phyloP scores from a whole-genome alignment of 306 rosid genomes.

The Pueraria montana region DNA sequence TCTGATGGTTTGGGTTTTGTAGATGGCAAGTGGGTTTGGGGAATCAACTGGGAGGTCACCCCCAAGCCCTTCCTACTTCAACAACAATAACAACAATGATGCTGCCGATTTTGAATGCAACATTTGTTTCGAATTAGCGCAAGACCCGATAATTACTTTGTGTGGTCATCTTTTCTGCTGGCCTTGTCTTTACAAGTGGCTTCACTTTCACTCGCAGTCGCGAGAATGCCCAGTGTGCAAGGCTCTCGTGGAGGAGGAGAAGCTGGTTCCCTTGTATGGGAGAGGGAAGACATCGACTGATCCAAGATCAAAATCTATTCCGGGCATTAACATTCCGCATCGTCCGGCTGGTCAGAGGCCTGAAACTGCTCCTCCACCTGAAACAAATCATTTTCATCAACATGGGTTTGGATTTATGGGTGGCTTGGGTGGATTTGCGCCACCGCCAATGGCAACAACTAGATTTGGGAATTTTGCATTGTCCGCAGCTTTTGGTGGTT shows the following conservation, averaged over 20 bases:
- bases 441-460: conserved; percentile 76
- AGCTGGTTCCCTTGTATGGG: conserved; percentile 86
- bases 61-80: conserved; percentile 66
- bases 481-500: conserved; percentile 83
- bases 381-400: conserved; percentile 67
- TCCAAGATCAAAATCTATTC: conserved; percentile 83
- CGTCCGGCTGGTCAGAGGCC: conserved; percentile 90
- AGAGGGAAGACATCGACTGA: conserved; percentile 87
- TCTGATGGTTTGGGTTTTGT: conserved; percentile 47
- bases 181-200: conserved; percentile 96
- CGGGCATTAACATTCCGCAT: conserved; percentile 72
- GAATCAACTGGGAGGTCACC: conserved; percentile 73
- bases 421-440: conserved; percentile 79
- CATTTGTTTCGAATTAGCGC: conserved; percentile 90
- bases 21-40: conserved; percentile 79
- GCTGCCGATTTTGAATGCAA: conserved; percentile 88
- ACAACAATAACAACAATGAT: conserved; percentile 56
- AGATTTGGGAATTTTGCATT: conserved; percentile 87
- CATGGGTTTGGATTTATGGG: conserved; percentile 80
- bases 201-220: conserved; percentile 78
- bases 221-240: conserved; percentile 89
- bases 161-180: conserved; percentile 97
- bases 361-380: conserved; percentile 85
- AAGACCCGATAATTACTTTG: conserved; percentile 85
- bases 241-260: conserved; percentile 85